These are phyloP conservation scores for Pedinophyceae sp. DNA, from an alignment of 139 green algal genomes.

Conservation along the genomic window DNA sequence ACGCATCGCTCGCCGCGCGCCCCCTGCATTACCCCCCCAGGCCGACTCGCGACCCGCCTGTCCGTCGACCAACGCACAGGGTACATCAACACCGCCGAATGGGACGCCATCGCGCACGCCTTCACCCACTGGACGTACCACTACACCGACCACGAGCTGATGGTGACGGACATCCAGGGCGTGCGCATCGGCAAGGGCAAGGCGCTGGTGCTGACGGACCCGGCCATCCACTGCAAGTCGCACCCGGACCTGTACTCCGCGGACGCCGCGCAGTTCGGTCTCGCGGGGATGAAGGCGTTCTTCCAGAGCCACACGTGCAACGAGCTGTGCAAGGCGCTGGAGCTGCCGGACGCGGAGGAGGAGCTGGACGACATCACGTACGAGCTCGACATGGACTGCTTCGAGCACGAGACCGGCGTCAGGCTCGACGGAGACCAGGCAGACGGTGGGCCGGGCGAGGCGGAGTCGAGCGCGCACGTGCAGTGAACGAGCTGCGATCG, in stretches of 20 bases:
- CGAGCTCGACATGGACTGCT: too few species aligned
- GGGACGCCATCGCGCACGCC: background rate
- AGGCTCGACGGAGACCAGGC: too few species aligned
- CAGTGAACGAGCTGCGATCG: too few species aligned
- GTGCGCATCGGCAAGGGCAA: background rate
- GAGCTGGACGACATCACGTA: too few species aligned
- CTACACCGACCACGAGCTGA: background rate
- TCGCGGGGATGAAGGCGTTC: background rate
- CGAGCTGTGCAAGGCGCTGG: background rate
- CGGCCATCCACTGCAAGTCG: background rate
- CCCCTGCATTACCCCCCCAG: too few species aligned
- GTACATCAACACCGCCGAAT: background rate
- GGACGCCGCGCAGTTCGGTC: background rate
- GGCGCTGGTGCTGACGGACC: background rate
- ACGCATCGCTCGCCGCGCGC: too few species aligned
- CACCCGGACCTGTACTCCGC: background rate
- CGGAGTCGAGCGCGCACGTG: too few species aligned
- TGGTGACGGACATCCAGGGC: background rate
- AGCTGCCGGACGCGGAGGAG: background rate
- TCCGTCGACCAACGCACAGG: too few species aligned
- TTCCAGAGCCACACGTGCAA: background rate
- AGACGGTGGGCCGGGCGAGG: too few species aligned
- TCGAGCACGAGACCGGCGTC: too few species aligned
- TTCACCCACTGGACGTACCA: background rate
- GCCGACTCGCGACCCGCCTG: too few species aligned